Evolutionary conservation across 1,284 basidiomycete genomes (phyloP), one percentile per base, ranked within the genome.

Genomic region (Puccinia horiana): DNA sequence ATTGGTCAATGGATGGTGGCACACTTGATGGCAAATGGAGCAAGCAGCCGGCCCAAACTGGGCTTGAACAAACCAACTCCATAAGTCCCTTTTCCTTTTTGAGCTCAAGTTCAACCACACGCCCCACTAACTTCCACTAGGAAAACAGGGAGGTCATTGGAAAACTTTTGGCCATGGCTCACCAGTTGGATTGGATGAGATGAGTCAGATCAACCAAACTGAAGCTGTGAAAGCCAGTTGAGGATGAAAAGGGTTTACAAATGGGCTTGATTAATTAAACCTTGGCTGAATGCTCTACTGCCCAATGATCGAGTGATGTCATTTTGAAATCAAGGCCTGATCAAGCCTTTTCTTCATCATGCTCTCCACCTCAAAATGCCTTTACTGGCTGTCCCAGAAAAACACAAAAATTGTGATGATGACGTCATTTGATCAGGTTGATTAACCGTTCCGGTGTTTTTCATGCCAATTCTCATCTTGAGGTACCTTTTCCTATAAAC

Each of bases 221-320:
- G 42, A 44, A 16, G 44, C 44, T 8, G 16, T 8, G 16, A 16
- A 47, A 52, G 18, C 4, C 49, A 52, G 18, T 52, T 12, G 49
- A 52, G 20, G 49, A 52, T 52, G 49, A 52, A 52, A 52, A 52
- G 4, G 20, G 20, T 44, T 37, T 29, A n/a, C 11, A 11, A n/a
- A 23, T 54, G 56, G 29, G 56, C 56, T 63, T 63, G 29, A n/a
- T 58, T 63, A 63, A 63, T 32, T 32, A 58, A 58, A 58, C 56
- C n/a, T n/a, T 26, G 4, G 49, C 49, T 58, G n/a, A 58, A 29
- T 5, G 56, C 56, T 58, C 14, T 16, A 32, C 32, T 23, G n/a
- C 35, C 18, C 35, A 35, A 37, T 65, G n/a, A n/a, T n/a, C 61
- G 61, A 37, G 29, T 65, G 61, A 65, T 65, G 35, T 65, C 61